A percentile compares a stretch with the other conserved stretches of the same genome.
Conservation (phyloP, 2,329 filamentous ascomycete genomes). For the Colletotrichum australisinense region DNA sequence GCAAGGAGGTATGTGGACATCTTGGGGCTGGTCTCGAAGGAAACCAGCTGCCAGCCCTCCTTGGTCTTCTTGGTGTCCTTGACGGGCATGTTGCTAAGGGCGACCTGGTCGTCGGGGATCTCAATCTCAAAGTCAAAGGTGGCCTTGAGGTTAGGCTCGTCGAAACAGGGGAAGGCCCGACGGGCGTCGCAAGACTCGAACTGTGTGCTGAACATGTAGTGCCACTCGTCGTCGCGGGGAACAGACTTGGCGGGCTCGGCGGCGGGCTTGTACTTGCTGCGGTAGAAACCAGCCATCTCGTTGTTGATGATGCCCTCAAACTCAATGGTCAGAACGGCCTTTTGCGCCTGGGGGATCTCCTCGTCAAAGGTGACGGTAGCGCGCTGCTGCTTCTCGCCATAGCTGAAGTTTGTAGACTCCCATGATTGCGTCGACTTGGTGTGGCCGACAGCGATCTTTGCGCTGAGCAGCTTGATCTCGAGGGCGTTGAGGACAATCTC, state of each 20-base stretch:
- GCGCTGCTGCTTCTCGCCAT: conserved; percentile 87
- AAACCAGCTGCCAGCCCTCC: conserved; percentile 77
- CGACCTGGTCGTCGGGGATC: conserved; percentile 87
- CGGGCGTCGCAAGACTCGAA: conserved; percentile 97
- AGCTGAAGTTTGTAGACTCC: conserved; percentile 76
- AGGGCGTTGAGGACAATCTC: conserved; percentile 87
- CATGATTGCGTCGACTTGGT: conserved; percentile 67
- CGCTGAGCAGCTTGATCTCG: conserved; percentile 79
- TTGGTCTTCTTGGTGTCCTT: conserved; percentile 71
- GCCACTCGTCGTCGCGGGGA: conserved; percentile 75
- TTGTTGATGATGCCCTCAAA: conserved; percentile 90
- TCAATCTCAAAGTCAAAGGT: conserved; percentile 96
- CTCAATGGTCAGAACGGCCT: conserved; percentile 74
- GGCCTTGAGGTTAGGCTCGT: conserved; percentile 96
- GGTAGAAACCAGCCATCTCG: conserved; percentile 93
- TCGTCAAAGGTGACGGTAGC: conserved; percentile 81
- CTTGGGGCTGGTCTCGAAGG: conserved; percentile 85
- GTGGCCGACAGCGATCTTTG: conserved; percentile 69
- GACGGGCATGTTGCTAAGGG: conserved; percentile 95
- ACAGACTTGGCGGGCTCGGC: conserved; percentile 80
- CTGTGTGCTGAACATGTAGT: conserved; percentile 91
- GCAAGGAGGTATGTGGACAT: conserved; percentile 95
- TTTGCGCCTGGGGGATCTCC: conserved; percentile 74
- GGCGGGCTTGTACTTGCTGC: conserved; percentile 90
- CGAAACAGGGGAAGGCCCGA: conserved; percentile 96